phyloP scores from a whole-genome alignment of 1,284 basidiomycete species.

The Leccinum subspadiceum region DNA sequence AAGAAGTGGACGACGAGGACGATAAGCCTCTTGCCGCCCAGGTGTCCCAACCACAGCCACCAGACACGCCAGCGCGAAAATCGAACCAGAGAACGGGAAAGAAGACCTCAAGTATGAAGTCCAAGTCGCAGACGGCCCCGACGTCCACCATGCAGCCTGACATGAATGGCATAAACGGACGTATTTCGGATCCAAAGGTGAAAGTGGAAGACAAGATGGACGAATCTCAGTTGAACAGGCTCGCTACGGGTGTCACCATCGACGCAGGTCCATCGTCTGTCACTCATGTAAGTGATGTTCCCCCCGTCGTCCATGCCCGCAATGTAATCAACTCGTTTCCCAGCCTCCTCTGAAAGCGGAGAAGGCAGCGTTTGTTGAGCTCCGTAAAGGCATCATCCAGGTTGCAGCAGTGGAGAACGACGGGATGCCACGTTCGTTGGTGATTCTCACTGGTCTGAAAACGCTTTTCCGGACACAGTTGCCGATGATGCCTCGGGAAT shows the following conservation, averaged over 20 bases:
- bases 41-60: slow-evolving; percentile 34
- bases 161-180: slow-evolving; percentile 50
- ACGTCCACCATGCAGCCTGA: slow-evolving; percentile 39
- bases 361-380: slow-evolving; percentile 81
- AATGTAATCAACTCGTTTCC: slow-evolving; percentile 4
- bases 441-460: slow-evolving; percentile 92
- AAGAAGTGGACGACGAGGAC: slow-evolving; percentile 40
- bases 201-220: slow-evolving; percentile 80
- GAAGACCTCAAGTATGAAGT: slow-evolving; percentile 56
- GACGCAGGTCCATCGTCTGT: slow-evolving; percentile 57
- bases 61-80: slow-evolving; percentile 28
- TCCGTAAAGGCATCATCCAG: slow-evolving; percentile 82
- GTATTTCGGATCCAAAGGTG: slow-evolving; percentile 47
- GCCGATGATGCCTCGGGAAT: slow-evolving; percentile 99
- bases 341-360: slow-evolving; percentile 58
- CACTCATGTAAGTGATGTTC: slow-evolving; percentile 42
- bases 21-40: slow-evolving; percentile 62
- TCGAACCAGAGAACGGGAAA: slow-evolving; percentile 50
- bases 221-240: slow-evolving; percentile 64
- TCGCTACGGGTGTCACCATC: slow-evolving; percentile 79
- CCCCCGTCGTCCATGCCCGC: not conserved
- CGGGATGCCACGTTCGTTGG: slow-evolving; percentile 68
- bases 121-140: slow-evolving; percentile 54
- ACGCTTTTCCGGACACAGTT: slow-evolving; percentile 97
- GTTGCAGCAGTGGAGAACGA: slow-evolving; percentile 89